Base-by-base conservation (phyloP, 1,284 basidiomycete species). In the Apiotrichum porosum region DNA sequence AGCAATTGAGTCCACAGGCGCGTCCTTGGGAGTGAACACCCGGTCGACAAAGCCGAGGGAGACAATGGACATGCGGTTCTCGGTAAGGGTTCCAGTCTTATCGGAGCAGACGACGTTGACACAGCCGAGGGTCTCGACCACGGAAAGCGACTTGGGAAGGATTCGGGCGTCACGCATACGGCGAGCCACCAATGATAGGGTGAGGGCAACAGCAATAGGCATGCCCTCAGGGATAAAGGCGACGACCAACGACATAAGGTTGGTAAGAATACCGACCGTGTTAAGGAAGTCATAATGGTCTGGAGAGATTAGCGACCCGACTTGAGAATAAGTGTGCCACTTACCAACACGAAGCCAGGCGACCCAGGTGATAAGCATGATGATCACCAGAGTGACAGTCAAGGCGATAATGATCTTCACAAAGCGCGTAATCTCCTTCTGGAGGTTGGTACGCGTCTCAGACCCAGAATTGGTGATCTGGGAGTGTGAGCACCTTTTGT, bases 221-320 rank as follows among this genome's bases (percentile, higher is more conserved):
- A 82, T 71, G 52, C 80, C 81, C 65, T 77, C 77, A 1, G 79
- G 80, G 52, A 81, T 78, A 58, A 80, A 80, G 18, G 81, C 77
- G 22, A 83, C 81, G 56, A 75, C 71, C 30, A 83, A 78, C 5
- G 79, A 79, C 24, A 81, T 80, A 22, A 81, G 69, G 55, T 83
- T 78, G 59, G 83, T 78, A 34, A 82, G 71, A 17, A 83, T 72
- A 13, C 61, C 71, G 10, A 81, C 72, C 3, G 79, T 76, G 46
- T 78, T 43, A 61, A 84, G 81, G 65, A 81, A 82, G 19, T 64
- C 74, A 5, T 80, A 80, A 30, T 41, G 39, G 15, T 41, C n/a
- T n/a, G n/a, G n/a, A n/a, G n/a, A n/a, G n/a, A n/a, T n/a, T n/a
- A n/a, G n/a, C n/a, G n/a, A n/a, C n/a, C n/a, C n/a, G n/a, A n/a